These are phyloP conservation scores for Pythium oligandrum DNA, from an alignment of 352 stramenopile species.

Conservation along the genomic window DNA sequence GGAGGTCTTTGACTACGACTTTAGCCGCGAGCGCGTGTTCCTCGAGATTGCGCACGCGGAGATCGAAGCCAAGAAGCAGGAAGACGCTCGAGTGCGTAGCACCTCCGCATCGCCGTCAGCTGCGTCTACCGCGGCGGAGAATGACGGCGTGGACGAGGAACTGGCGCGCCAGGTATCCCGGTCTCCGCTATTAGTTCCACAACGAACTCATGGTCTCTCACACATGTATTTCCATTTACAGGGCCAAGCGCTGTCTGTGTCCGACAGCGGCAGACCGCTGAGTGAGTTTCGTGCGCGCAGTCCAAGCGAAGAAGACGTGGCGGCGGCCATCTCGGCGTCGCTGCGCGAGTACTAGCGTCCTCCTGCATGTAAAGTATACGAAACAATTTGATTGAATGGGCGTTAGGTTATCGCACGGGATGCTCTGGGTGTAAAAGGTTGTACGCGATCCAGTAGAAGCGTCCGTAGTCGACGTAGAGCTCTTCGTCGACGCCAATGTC, in stretches of 20 bases:
- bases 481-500: constrained; percentile 59
- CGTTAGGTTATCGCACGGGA: constrained; percentile 36
- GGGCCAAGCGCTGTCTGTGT: constrained; percentile 30
- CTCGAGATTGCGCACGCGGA: constrained; percentile 60
- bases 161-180: constrained; percentile 33
- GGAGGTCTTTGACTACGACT: constrained; percentile 76
- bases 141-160: constrained; percentile 32
- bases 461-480: constrained; percentile 79
- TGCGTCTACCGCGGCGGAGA: constrained; percentile 14
- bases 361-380: background rate
- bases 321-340: constrained; percentile 55
- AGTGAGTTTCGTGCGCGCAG: constrained; percentile 24
- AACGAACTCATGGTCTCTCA: background rate
- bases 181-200: background rate
- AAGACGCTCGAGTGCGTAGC: constrained; percentile 9
- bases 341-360: constrained; percentile 53
- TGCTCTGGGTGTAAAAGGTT: constrained; percentile 60
- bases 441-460: constrained; percentile 79
- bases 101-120: constrained; percentile 2
- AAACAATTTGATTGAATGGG: too few species aligned
- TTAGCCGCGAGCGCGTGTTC: constrained; percentile 61
- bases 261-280: constrained; percentile 25
- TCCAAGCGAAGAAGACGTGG: constrained; percentile 55
- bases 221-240: background rate
- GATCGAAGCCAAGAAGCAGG: constrained; percentile 43